phyloP scores from a whole-genome alignment of 2,329 filamentous ascomycete species.

The Beauveria sp. region DNA sequence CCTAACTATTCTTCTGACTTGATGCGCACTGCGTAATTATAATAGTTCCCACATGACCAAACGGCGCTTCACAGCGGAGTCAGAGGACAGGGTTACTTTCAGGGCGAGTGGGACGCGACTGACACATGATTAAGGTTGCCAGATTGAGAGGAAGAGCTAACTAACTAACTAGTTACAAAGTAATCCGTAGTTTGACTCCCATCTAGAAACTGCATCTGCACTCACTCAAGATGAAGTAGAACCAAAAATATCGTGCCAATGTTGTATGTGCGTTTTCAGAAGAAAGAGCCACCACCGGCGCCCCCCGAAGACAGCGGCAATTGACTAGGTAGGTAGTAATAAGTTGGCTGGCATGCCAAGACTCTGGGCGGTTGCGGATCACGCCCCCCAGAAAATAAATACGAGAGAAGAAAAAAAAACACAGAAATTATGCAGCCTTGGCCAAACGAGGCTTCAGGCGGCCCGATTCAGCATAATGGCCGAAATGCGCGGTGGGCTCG shows the following conservation, averaged over 20 bases:
- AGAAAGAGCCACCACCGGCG: too few species aligned
- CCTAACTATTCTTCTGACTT: too few species aligned
- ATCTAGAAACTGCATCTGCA: too few species aligned
- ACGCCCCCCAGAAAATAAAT: background rate
- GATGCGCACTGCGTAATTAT: too few species aligned
- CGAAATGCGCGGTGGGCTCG: background rate
- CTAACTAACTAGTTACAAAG: too few species aligned
- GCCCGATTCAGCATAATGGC: background rate
- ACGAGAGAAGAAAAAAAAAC: background rate
- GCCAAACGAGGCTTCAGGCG: background rate
- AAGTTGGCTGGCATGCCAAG: too few species aligned
- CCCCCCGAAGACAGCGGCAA: too few species aligned
- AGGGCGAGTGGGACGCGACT: background rate
- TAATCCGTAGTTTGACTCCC: too few species aligned
- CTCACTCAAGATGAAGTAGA: too few species aligned
- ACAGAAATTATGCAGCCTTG: background rate
- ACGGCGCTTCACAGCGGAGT: background rate
- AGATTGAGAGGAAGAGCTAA: background rate
- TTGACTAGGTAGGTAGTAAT: too few species aligned
- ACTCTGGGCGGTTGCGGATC: background rate
- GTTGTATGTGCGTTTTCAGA: too few species aligned
- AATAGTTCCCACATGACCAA: background rate
- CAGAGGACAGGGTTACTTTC: background rate
- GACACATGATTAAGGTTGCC: constrained; percentile 2
- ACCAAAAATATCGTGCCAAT: too few species aligned